Percentiles rank a stretch among this genome's conserved stretches.
Conservation (phyloP, 345 rosid genomes). For the Combretum micranthum region DNA sequence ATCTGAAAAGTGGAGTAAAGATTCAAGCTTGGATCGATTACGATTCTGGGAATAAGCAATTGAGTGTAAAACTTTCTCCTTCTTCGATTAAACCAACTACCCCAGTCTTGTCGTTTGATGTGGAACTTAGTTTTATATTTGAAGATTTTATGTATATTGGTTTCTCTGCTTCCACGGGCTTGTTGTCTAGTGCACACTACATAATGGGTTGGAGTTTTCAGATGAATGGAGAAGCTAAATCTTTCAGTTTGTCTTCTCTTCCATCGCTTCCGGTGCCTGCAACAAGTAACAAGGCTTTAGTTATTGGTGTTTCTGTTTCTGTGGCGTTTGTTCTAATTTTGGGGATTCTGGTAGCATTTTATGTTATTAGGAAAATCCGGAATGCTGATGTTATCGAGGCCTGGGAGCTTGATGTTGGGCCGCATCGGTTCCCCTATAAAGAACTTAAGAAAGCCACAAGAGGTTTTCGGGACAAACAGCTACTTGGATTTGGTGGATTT, state of each 20-base stretch:
- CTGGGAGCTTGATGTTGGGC: conserved; percentile 83
- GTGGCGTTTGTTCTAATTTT: conserved; percentile 20
- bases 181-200: conserved; percentile 72
- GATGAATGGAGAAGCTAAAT: conserved; percentile 54
- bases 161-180: conserved; percentile 82
- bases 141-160: conserved; percentile 73
- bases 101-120: conserved; percentile 50
- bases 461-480: conserved; percentile 70
- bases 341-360: conserved; percentile 25
- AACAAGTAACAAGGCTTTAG: conserved; percentile 19
- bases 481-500: conserved; percentile 81
- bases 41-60: conserved; percentile 41
- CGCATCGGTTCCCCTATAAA: conserved; percentile 68
- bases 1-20: conserved; percentile 39
- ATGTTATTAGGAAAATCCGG: conserved; percentile 31
- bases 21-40: conserved; percentile 88
- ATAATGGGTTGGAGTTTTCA: conserved; percentile 84
- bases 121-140: conserved; percentile 51
- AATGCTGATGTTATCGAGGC: conserved; percentile 54
- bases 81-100: conserved; percentile 48
- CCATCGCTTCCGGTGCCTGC: conserved; percentile 48
- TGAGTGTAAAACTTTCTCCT: conserved; percentile 68
- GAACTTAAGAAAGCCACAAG: conserved; percentile 78
- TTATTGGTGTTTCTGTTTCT: conserved; percentile 34
- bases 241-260: conserved; percentile 49